A percentile compares a stretch with the other conserved stretches of the same genome.
These are phyloP conservation scores for Russula emetica DNA, from an alignment of 768 basidiomycete genomes.

Conservation along the genomic window DNA sequence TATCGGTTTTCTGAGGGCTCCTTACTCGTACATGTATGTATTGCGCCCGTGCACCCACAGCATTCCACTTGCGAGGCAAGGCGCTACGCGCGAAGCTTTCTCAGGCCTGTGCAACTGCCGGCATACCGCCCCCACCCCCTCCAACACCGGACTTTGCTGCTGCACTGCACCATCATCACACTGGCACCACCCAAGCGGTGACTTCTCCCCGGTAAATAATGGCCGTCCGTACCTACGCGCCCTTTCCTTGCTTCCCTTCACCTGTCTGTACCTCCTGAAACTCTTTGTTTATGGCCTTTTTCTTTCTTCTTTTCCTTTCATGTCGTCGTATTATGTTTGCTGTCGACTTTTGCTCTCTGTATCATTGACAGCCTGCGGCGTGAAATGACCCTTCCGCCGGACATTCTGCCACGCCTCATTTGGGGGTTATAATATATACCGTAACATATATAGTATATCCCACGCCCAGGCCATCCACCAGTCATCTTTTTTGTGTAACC, in stretches of 20 bases:
- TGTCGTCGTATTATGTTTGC: slow-evolving; percentile 11
- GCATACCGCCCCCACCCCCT: slow-evolving; percentile 29
- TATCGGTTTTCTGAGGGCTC: background rate
- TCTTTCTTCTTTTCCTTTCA: background rate
- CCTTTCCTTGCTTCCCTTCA: background rate
- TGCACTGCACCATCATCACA: background rate
- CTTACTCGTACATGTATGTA: background rate
- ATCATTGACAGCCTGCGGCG: slow-evolving; percentile 2
- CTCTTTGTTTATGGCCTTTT: background rate
- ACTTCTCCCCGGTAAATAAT: slow-evolving; percentile 7
- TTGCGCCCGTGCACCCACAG: slow-evolving; percentile 18
- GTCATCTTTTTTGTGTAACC: slow-evolving; percentile 6
- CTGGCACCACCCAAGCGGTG: background rate
- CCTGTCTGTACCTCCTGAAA: background rate
- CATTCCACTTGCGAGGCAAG: slow-evolving; percentile 29
- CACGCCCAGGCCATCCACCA: background rate
- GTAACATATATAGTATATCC: slow-evolving; percentile 14
- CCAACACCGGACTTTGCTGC: background rate
- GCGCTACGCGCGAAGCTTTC: slow-evolving; percentile 30
- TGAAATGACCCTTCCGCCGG: slow-evolving; percentile 3
- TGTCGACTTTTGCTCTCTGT: slow-evolving; percentile 9
- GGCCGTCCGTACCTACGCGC: background rate
- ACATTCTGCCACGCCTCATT: background rate
- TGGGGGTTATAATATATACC: slow-evolving; percentile 14
- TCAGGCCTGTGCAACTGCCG: slow-evolving; percentile 30